phyloP scores from a whole-genome alignment of 192 early-diverging fungal species.

The Diversispora eburnea region DNA sequence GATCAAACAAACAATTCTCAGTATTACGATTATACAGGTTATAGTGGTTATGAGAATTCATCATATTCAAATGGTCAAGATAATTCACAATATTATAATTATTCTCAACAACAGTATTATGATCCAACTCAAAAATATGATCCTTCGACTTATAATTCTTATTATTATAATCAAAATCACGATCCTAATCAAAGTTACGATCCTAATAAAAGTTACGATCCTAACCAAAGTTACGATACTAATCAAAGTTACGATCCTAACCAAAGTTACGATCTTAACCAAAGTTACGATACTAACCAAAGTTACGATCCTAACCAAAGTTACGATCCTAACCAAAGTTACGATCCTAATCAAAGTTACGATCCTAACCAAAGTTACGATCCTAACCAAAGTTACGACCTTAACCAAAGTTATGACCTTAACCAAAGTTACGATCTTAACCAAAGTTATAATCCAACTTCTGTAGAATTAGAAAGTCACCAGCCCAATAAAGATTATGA shows the following conservation, averaged over 20 bases:
- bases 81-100: constrained; percentile 28
- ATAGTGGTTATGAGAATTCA: background rate
- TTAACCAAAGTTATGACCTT: no score
- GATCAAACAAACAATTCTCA: background rate
- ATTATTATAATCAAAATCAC: constrained; percentile 18
- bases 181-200: background rate
- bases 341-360: background rate
- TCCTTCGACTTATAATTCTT: constrained; percentile 2
- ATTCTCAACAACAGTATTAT: constrained; percentile 22
- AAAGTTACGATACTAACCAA: background rate
- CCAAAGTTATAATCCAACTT: no score
- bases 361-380: background rate
- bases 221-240: background rate
- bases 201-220: background rate
- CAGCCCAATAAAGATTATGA: no score
- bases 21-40: background rate
- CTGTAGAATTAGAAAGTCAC: no score
- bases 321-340: background rate
- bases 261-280: background rate
- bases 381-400: no score
- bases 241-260: constrained; percentile 1
- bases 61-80: constrained; percentile 11
- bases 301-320: background rate
- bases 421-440: no score
- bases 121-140: constrained; percentile 6